Percentiles rank a stretch among this genome's conserved stretches.
Evolutionary conservation across 2,329 filamentous ascomycete species (phyloP).

Genomic region (Sordariomycetes sp.): DNA sequence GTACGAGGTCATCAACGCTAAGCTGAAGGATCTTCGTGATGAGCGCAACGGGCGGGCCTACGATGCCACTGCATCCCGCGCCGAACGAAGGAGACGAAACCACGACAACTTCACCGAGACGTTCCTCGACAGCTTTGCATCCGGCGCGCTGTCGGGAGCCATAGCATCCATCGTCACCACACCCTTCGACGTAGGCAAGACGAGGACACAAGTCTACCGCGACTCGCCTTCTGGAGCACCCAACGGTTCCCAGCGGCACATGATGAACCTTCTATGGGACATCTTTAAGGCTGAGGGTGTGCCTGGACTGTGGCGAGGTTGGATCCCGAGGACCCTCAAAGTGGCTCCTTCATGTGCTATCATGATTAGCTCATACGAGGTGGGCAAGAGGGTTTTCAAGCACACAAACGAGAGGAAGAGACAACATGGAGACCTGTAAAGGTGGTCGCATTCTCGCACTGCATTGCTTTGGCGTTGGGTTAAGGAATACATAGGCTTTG

Average conservation of each 20-base stretch:
- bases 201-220: slow-evolving; percentile 75
- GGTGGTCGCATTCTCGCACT: too few relatives aligned
- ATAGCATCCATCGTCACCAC: slow-evolving; percentile 84
- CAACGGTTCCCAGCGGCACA: slow-evolving; percentile 40
- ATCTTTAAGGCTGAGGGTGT: slow-evolving; percentile 83
- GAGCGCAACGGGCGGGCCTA: slow-evolving; percentile 32
- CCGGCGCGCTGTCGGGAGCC: slow-evolving; percentile 74
- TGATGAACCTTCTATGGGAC: slow-evolving; percentile 78
- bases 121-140: slow-evolving; percentile 81
- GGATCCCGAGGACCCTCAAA: slow-evolving; percentile 85
- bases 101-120: slow-evolving; percentile 66
- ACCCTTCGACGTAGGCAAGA: slow-evolving; percentile 97
- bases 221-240: slow-evolving; percentile 34
- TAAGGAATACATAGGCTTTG: too few relatives aligned
- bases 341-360: slow-evolving; percentile 95
- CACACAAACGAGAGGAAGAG: slow-evolving; percentile 54
- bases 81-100: slow-evolving; percentile 45
- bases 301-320: slow-evolving; percentile 78
- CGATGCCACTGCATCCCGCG: slow-evolving; percentile 23
- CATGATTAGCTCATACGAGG: slow-evolving; percentile 97
- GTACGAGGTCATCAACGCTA: slow-evolving; percentile 74
- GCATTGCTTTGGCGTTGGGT: too few relatives aligned
- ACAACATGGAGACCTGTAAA: too few relatives aligned
- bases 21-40: slow-evolving; percentile 60
- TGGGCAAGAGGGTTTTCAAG: slow-evolving; percentile 82